These are phyloP conservation scores for Punica granatum DNA, from an alignment of 345 rosid species.

Conservation along the genomic window DNA sequence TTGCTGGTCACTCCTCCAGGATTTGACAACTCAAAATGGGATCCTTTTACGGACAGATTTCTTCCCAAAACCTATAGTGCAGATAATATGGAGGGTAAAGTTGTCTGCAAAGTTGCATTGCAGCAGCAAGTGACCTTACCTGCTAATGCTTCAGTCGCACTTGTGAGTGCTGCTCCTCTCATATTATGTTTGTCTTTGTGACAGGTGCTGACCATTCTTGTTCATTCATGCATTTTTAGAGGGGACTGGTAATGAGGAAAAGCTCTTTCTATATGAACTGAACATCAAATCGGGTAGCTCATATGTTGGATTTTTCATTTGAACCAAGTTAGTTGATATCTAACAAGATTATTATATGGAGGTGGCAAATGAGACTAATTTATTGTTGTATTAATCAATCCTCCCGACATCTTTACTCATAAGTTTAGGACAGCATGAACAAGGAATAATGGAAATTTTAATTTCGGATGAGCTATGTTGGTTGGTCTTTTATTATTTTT, in stretches of 20 bases:
- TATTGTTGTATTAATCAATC: too few relatives aligned
- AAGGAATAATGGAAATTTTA: neutral
- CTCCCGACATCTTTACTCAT: too few relatives aligned
- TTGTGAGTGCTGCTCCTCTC: conserved; percentile 8
- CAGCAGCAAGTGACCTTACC: conserved; percentile 43
- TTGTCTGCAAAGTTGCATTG: conserved; percentile 45
- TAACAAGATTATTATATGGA: neutral
- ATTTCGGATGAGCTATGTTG: neutral
- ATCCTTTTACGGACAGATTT: conserved; percentile 55
- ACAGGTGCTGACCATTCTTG: neutral
- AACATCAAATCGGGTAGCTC: neutral
- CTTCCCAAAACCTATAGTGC: conserved; percentile 50
- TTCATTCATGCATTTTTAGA: neutral
- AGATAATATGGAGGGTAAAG: conserved; percentile 54
- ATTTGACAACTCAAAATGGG: conserved; percentile 47
- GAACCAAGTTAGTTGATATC: neutral
- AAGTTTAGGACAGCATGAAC: neutral
- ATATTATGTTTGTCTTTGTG: neutral
- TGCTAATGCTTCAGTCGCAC: conserved; percentile 21
- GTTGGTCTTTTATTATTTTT: neutral
- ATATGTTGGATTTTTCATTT: neutral
- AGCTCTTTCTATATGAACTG: neutral
- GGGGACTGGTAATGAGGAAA: neutral
- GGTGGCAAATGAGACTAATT: too few relatives aligned
- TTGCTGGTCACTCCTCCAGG: conserved; percentile 54